Evolutionary conservation across 176 grass and related monocot species (phyloP), one percentile per base, ranked within the genome.

Genomic region (Bonia amplexicaulis): DNA sequence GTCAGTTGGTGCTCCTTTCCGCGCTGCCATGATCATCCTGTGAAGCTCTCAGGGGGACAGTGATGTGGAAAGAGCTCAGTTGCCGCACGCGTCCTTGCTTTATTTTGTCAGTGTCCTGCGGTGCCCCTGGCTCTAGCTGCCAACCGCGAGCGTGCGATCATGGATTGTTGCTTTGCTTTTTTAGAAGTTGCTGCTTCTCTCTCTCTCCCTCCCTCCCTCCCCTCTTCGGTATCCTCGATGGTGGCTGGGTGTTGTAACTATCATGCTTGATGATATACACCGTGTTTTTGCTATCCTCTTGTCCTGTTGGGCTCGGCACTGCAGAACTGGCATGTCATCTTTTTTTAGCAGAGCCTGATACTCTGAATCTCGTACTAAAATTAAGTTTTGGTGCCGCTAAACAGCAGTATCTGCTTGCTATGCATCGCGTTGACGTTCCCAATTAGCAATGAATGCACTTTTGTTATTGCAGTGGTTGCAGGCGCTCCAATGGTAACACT

Each of bases 231-330:
- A 84, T 66, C 66, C 63, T 55, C 47, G 45, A 55, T 65, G 52
- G 80, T 72, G 74, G 66, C 66, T 84, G 74, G 74, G 67, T 80
- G 81, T 80, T 52, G 82, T 89, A 75, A 80, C 82, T 69, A 59
- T 74, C 82, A 89, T 73, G 76, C 76, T 60, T 60, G 87, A 89
- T 89, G 51, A 89, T 79, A 81, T 68, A 87, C 85, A 67, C 85
- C 70, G 48, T 68, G 78, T 87, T 80, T 86, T 85, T 76, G 58
- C 20, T 20, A 45, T 78, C 57, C 76, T 49, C 7, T 49, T 3
- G 25, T 20, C 22, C 9, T 77, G 74, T 16, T 78, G 75, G 53
- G 35, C 19, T 25, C 10, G 35, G 52, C 51, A 58, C 52, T 41
- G n/a, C 3, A 6, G 15, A 54, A 16, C 9, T 51, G 23, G 14